Evolutionary conservation across 352 stramenopile species (phyloP), one percentile per base, ranked within the genome.

Genomic region (Thraustotheca clavata): DNA sequence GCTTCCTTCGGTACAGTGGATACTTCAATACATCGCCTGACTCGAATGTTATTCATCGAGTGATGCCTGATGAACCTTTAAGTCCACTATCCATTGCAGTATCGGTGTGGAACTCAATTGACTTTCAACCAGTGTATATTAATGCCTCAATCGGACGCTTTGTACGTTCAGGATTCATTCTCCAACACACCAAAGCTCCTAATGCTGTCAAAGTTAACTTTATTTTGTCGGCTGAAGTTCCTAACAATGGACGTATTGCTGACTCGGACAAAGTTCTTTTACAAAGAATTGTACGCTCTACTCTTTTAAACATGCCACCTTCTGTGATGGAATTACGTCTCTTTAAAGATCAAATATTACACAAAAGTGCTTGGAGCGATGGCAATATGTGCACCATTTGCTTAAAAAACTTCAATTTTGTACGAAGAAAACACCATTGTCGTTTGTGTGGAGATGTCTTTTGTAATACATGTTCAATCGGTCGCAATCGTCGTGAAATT

Each of bases 401-500:
- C 63, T 74, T 70, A 34, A 70, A 73, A 59, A 74, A 68, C 24
- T 90, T 90, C 69, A 83, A 69, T 49, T 77, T 93, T 41, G 79
- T 87, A 50, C 77, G 77, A 32, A 80, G 83, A 8, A 73, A 81
- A 48, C 84, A 93, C 65, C 84, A 93, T 74, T 93, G 84, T 39
- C 80, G 84, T 7, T 82, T 91, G 50, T 93, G 81, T 31, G 84
- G 84, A 43, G 71, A 74, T 46, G 60, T 80, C 3, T 79, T 91
- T 20, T 93, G 84, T 71, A 84, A 77, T 48, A 93, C 89, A 67
- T 91, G 81, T 62, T 88, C 79, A 33, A 22, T 67, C 38, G 31
- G 35, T 20, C 57, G 57, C 4, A 22, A 20, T 8, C 57, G 57
- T 6, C 38, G 31, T 11, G 57, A 65, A 8, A 40, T 65, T n/a